Conservation (phyloP, 2,329 filamentous ascomycete species). For the Alternaria solani region DNA sequence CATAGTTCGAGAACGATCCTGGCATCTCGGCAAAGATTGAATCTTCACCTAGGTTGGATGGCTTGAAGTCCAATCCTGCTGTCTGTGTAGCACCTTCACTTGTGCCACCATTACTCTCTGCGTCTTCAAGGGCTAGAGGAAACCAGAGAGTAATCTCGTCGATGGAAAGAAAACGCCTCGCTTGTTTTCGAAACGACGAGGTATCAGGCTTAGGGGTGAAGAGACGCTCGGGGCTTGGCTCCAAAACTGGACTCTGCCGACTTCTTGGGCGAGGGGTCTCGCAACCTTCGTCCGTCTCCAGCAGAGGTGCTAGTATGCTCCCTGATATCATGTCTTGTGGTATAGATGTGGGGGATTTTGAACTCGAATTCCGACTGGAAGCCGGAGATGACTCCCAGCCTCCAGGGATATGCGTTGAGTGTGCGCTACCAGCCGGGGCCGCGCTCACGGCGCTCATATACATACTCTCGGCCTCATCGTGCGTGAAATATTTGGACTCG, state of each 20-base stretch:
- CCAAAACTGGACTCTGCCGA: constrained; percentile 34
- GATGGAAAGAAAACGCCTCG: constrained; percentile 47
- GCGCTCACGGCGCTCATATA: constrained; percentile 76
- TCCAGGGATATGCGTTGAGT: constrained; percentile 48
- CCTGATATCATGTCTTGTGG: constrained; percentile 42
- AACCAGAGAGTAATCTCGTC: constrained; percentile 52
- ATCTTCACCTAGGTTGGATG: constrained; percentile 44
- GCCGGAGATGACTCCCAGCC: constrained; percentile 52
- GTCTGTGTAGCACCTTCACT: constrained; percentile 21
- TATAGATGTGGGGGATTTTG: constrained; percentile 37
- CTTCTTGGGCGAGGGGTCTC: constrained; percentile 52
- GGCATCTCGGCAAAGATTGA: constrained; percentile 55
- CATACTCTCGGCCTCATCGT: constrained; percentile 85
- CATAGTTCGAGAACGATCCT: constrained; percentile 59
- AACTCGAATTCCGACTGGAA: constrained; percentile 41
- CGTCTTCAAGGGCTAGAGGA: constrained; percentile 40
- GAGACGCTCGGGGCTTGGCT: constrained; percentile 15
- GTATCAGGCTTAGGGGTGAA: constrained; percentile 5
- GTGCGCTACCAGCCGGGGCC: constrained; percentile 33
- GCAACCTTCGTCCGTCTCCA: constrained; percentile 46
- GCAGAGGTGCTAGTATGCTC: constrained; percentile 41
- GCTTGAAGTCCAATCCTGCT: constrained; percentile 32
- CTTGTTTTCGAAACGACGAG: constrained; percentile 24
- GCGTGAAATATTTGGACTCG: constrained; percentile 74
- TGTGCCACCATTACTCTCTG: constrained; percentile 4